These are phyloP conservation scores for Syzygium syzygioides DNA, from an alignment of 441 rosid species.

Conservation along the genomic window DNA sequence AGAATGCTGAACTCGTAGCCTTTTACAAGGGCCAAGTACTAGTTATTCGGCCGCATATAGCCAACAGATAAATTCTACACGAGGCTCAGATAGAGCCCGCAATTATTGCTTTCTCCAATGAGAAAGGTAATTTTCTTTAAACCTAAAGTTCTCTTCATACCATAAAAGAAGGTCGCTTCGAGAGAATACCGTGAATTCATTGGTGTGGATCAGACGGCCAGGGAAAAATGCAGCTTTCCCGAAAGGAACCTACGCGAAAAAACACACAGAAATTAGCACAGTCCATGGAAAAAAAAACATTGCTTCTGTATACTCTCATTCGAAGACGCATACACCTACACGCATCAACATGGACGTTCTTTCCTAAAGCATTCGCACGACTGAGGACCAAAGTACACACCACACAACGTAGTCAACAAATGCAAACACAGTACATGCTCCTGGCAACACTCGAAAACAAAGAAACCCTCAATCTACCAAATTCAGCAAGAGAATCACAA, in stretches of 20 bases:
- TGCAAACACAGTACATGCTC: not conserved
- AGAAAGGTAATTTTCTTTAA: not conserved
- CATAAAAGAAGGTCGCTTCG: not conserved
- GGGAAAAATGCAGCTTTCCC: conserved; percentile 87
- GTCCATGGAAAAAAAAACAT: not conserved
- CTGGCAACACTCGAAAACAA: not conserved
- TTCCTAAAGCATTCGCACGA: not conserved
- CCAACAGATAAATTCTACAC: not conserved
- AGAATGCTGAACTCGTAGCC: not conserved
- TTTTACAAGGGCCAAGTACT: not conserved
- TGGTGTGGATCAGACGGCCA: conserved; percentile 78
- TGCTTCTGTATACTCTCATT: not conserved
- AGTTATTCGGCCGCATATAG: not conserved
- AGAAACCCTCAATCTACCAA: not conserved
- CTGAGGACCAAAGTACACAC: not conserved
- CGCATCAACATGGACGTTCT: not conserved
- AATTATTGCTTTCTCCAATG: not conserved
- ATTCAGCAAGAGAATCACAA: not conserved
- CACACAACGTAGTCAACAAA: not conserved
- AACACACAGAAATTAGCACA: not conserved
- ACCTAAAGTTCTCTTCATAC: not conserved
- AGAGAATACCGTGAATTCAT: conserved; percentile 61
- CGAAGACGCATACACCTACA: not conserved
- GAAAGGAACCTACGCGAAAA: conserved; percentile 52
- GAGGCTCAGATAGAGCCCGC: not conserved